These are phyloP conservation scores for Spinellus fusiger DNA, from an alignment of 192 early-diverging fungal genomes.

Conservation along the genomic window DNA sequence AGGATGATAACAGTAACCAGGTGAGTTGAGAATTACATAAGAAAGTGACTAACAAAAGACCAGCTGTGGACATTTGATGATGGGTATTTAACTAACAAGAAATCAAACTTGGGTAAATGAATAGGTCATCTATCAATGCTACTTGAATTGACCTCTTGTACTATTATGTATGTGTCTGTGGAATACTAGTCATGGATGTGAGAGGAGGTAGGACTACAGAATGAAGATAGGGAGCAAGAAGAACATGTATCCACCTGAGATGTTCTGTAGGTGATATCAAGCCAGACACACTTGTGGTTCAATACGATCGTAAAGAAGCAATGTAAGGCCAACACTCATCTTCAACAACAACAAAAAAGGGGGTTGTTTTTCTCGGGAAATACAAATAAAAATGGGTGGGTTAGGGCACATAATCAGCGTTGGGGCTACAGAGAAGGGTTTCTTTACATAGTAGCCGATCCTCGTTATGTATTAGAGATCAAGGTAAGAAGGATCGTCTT, in stretches of 20 bases:
- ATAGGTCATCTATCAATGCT: not conserved
- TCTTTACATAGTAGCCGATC: conserved; percentile 15
- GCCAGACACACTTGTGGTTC: conserved; percentile 5
- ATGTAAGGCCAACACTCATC: conserved; percentile 9
- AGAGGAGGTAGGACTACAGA: conserved; percentile 4
- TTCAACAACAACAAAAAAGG: not conserved
- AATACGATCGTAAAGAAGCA: conserved; percentile 19
- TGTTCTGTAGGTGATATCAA: conserved; percentile 9
- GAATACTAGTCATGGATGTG: conserved; percentile 13
- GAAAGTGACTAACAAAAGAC: too few relatives aligned
- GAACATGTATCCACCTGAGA: not conserved
- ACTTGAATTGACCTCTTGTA: not conserved
- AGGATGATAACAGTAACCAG: not conserved
- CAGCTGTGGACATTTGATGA: conserved; percentile 16
- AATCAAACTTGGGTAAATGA: conserved; percentile 10
- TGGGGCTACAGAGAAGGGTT: conserved; percentile 25
- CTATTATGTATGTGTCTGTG: not conserved
- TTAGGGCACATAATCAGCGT: conserved; percentile 26
- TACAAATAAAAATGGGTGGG: not conserved
- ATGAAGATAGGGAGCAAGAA: not conserved
- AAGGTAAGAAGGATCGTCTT: conserved; percentile 5
- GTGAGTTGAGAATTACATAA: not conserved
- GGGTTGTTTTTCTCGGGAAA: not conserved
- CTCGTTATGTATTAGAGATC: conserved; percentile 14
- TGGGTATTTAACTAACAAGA: conserved; percentile 17